These are phyloP conservation scores for Panicum hallii DNA, from an alignment of 202 grass and related monocot genomes.

Conservation along the genomic window DNA sequence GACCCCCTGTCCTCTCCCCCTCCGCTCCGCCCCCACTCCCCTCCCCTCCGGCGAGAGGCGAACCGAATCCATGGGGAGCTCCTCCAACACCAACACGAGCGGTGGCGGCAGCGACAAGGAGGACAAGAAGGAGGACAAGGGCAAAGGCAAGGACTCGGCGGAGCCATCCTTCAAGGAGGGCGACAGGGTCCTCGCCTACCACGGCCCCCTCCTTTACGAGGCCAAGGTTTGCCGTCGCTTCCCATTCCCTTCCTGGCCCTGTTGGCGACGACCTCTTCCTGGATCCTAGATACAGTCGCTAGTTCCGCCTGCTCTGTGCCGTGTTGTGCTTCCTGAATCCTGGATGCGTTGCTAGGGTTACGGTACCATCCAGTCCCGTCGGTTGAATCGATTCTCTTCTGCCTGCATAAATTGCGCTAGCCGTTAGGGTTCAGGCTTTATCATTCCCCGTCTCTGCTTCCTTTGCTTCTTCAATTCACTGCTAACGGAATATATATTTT, in stretches of 20 bases:
- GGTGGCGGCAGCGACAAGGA: constrained; percentile 24
- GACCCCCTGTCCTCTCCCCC: neutral
- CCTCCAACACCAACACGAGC: constrained; percentile 56
- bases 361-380: neutral
- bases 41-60: neutral
- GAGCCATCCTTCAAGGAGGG: constrained; percentile 71
- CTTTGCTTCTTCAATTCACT: constrained; percentile 6
- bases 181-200: constrained; percentile 91
- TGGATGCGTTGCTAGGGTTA: constrained; percentile 10
- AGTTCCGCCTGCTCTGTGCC: neutral
- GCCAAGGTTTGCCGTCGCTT: constrained; percentile 66
- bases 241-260: neutral
- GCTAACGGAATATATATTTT: neutral
- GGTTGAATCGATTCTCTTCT: neutral
- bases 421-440: neutral
- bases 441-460: neutral
- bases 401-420: neutral
- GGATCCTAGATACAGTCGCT: neutral
- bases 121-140: constrained; percentile 22
- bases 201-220: constrained; percentile 96
- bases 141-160: constrained; percentile 34
- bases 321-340: neutral
- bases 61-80: constrained; percentile 46
- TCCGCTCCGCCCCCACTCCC: no score
- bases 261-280: neutral